phyloP scores from a whole-genome alignment of 2,329 filamentous ascomycete genomes.

The Biscogniauxia marginata region DNA sequence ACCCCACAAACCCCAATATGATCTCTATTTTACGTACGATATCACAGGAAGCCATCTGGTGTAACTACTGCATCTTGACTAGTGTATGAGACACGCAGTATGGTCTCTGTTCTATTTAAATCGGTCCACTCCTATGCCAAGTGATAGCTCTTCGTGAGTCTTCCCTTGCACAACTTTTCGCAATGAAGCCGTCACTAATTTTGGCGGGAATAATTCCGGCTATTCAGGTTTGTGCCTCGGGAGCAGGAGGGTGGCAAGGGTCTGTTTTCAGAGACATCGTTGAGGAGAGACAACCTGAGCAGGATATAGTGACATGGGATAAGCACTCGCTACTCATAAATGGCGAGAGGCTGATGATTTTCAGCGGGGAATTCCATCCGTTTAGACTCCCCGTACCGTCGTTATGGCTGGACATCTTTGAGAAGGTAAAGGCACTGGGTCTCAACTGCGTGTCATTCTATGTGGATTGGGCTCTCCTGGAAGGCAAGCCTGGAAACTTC shows the following conservation, averaged over 20 bases:
- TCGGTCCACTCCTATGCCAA: conserved; percentile 1
- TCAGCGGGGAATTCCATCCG: conserved; percentile 67
- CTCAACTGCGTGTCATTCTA: conserved; percentile 82
- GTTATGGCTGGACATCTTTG: conserved; percentile 68
- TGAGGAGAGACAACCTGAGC: neutral
- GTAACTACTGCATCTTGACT: neutral
- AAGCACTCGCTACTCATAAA: conserved; percentile 63
- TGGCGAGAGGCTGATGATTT: conserved; percentile 66
- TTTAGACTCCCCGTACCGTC: conserved; percentile 47
- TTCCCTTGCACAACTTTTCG: neutral
- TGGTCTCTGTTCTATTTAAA: neutral
- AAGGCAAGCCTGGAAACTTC: conserved; percentile 70
- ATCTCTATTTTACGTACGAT: neutral
- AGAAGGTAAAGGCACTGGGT: conserved; percentile 79
- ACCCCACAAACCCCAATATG: conserved; percentile 21
- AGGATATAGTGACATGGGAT: conserved; percentile 59
- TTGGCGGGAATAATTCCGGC: conserved; percentile 11
- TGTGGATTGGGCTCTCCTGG: conserved; percentile 73
- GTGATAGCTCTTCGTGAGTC: neutral
- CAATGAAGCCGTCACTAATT: conserved; percentile 17
- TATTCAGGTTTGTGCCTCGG: conserved; percentile 3
- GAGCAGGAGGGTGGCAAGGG: neutral
- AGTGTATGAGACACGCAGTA: conserved; percentile 6
- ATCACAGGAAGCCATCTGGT: neutral
- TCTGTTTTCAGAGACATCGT: neutral